These are phyloP conservation scores for Phytophthora aleatoria DNA, from an alignment of 352 stramenopile species.

Conservation along the genomic window DNA sequence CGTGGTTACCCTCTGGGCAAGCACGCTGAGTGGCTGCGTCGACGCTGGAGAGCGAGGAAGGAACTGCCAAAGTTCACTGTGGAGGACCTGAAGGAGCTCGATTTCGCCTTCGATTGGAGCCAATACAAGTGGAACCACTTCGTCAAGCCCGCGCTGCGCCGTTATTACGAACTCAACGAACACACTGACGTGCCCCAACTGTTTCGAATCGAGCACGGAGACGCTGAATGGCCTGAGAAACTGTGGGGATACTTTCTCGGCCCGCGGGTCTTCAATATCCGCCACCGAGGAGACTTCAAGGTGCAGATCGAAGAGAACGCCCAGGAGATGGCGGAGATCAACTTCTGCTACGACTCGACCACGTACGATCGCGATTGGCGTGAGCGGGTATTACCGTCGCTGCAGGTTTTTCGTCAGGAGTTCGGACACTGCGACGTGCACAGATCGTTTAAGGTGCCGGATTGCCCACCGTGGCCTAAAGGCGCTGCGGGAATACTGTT, in stretches of 20 bases:
- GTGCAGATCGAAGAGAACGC: background rate
- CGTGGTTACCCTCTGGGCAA: constrained; percentile 17
- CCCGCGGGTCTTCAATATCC: constrained; percentile 46
- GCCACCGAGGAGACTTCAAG: constrained; percentile 1
- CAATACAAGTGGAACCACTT: constrained; percentile 17
- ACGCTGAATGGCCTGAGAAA: constrained; percentile 32
- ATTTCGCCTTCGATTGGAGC: constrained; percentile 2
- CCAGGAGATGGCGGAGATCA: constrained; percentile 13
- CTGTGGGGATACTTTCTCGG: constrained; percentile 41
- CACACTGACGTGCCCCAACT: constrained; percentile 62
- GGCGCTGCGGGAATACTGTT: constrained; percentile 2
- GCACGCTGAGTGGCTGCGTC: constrained; percentile 12
- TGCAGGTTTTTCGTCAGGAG: constrained; percentile 15
- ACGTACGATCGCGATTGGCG: constrained; percentile 14
- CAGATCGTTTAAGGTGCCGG: constrained; percentile 11
- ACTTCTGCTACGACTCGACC: constrained; percentile 18
- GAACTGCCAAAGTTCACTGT: background rate
- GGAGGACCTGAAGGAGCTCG: constrained; percentile 1
- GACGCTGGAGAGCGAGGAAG: constrained; percentile 1
- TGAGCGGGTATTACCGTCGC: constrained; percentile 7
- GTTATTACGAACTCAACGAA: constrained; percentile 13
- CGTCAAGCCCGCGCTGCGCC: constrained; percentile 7
- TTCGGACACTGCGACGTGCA: constrained; percentile 16
- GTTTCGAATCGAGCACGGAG: constrained; percentile 34
- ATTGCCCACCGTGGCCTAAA: constrained; percentile 9